Evolutionary conservation across 306 rosid genomes (phyloP), one percentile per base, ranked within the genome.

Genomic region (Trifolium repens): DNA sequence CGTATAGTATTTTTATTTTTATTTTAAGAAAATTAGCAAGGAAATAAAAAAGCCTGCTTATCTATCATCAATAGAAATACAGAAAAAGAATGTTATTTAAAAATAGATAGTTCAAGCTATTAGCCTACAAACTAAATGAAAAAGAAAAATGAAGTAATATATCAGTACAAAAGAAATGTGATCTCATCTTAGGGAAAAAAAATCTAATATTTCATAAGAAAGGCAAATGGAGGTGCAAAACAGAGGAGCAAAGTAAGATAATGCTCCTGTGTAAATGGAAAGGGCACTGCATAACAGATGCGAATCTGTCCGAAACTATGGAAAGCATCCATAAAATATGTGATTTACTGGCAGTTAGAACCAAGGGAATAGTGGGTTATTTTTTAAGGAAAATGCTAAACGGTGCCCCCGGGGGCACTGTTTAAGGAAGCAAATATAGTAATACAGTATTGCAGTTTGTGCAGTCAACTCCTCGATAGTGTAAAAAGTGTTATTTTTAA

Each of bases 21-120:
- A 11, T 17, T 55, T 16, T 0, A 5, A n/a, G 5, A 4, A 32
- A 32, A 24, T 22, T 22, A 78, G 65, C 58, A 60, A 50, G 64
- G 52, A 44, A 13, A 14, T 26, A 22, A 12, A 44, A 16, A 64
- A 9, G 49, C 43, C 22, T 4, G 7, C 49, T 64, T 37, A 16
- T 64, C 9, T 64, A 16, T 37, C 69, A 15, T 40, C 69, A 64
- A 64, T 37, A n/a, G 69, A 64, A 64, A 37, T 9, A 4, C 39
- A 37, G 69, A 8, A 14, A 39, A 64, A 8, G 4, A 37, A 9
- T 17, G 69, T 37, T 35, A 35, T 37, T 64, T 6, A 37, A 34
- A 44, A 44, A 44, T 24, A 13, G 40, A 67, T 26, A 14, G 24
- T 67, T 67, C 58, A 44, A 26, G 19, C 58, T 13, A 37, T 13